phyloP scores from a whole-genome alignment of 768 basidiomycete genomes.

The Lepiota subincarnata region DNA sequence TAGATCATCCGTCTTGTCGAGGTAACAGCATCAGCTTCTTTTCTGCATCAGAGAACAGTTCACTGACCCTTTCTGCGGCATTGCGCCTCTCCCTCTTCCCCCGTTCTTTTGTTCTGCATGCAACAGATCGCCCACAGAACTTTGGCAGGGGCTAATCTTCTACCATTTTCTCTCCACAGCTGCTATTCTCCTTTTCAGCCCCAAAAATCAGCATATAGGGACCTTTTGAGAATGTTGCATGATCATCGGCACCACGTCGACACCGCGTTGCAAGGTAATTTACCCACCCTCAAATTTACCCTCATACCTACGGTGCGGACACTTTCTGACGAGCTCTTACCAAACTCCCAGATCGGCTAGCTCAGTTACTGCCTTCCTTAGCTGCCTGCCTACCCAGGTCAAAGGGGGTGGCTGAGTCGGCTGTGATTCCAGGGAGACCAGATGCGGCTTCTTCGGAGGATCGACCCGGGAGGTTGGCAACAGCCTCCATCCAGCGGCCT shows the following conservation, averaged over 20 bases:
- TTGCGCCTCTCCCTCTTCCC: slow-evolving; percentile 6
- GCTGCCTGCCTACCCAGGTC: slow-evolving; percentile 25
- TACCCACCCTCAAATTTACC: background rate
- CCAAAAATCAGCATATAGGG: slow-evolving; percentile 47
- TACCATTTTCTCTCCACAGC: slow-evolving; percentile 41
- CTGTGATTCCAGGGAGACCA: background rate
- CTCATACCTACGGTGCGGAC: slow-evolving; percentile 3
- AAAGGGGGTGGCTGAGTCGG: slow-evolving; percentile 14
- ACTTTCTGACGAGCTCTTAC: background rate
- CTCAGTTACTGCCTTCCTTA: slow-evolving; percentile 31
- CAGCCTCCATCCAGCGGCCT: slow-evolving; percentile 4
- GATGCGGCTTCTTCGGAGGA: slow-evolving; percentile 5
- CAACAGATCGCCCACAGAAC: slow-evolving; percentile 45
- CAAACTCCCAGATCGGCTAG: slow-evolving; percentile 24
- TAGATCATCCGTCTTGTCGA: slow-evolving; percentile 49
- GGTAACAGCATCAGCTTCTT: slow-evolving; percentile 30
- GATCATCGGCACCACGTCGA: slow-evolving; percentile 29
- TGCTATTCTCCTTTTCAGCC: slow-evolving; percentile 36
- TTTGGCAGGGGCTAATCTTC: slow-evolving; percentile 37
- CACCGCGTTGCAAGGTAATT: slow-evolving; percentile 30
- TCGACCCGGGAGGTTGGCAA: slow-evolving; percentile 1
- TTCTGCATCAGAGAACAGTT: background rate
- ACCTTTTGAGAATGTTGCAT: slow-evolving; percentile 39
- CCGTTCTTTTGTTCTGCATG: slow-evolving; percentile 1
- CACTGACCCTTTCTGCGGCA: background rate